phyloP scores from a whole-genome alignment of 495 filamentous ascomycete genomes.

The Lindgomyces ingoldianus region DNA sequence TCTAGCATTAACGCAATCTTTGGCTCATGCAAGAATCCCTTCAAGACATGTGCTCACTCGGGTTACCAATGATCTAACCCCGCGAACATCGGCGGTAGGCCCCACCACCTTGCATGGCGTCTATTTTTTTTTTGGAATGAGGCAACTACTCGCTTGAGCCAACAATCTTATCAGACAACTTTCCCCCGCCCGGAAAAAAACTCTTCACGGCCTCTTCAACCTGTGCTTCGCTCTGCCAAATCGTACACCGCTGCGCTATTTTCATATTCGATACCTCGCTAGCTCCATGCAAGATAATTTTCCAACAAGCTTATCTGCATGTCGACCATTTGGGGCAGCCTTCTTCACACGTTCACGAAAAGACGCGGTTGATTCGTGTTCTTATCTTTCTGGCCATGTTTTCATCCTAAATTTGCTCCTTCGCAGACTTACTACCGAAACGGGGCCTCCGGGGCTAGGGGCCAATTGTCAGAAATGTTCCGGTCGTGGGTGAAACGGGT shows the following conservation, averaged over 20 bases:
- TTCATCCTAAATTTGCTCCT: background rate
- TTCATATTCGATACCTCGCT: background rate
- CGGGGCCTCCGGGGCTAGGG: background rate
- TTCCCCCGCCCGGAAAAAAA: too few species aligned
- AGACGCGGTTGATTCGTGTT: background rate
- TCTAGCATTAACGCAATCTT: too few species aligned
- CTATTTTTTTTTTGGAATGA: too few species aligned
- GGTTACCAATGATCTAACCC: too few species aligned
- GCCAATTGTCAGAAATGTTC: too few species aligned
- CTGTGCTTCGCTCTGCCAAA: background rate
- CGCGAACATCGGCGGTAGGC: too few species aligned
- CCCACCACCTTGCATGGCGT: too few species aligned
- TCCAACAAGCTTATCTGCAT: background rate
- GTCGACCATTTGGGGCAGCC: background rate
- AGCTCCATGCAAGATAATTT: background rate
- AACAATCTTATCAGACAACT: background rate
- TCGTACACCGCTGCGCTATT: background rate
- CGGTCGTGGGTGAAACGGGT: too few species aligned
- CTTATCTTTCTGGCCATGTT: background rate
- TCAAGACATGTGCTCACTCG: too few species aligned
- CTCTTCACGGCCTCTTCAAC: background rate
- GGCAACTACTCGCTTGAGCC: background rate
- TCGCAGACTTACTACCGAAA: background rate
- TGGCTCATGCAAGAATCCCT: too few species aligned
- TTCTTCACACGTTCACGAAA: background rate